These are phyloP conservation scores for Durusdinium trenchii DNA, from an alignment of 73 alveolate genomes.

Conservation along the genomic window DNA sequence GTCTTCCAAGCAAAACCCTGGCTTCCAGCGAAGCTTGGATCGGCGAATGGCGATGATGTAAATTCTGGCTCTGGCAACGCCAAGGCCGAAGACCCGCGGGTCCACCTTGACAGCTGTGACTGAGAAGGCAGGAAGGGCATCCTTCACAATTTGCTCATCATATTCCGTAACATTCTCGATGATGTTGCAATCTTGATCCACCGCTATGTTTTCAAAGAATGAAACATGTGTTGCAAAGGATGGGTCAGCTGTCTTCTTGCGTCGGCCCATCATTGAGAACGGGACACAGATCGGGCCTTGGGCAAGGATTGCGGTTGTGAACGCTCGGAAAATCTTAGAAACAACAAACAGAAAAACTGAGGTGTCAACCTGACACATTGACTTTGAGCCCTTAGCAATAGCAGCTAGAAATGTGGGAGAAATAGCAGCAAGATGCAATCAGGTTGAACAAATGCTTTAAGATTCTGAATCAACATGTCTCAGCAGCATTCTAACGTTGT, in stretches of 20 bases:
- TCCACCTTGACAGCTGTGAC: neutral
- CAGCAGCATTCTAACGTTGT: neutral
- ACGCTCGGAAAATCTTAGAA: neutral
- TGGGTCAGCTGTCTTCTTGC: neutral
- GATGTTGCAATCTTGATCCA: neutral
- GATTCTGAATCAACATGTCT: too few relatives aligned
- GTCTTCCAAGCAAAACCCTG: neutral
- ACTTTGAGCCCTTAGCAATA: neutral
- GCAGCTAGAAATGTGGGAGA: too few relatives aligned
- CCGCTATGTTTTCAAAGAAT: neutral
- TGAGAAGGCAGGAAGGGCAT: neutral
- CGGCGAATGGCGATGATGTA: neutral
- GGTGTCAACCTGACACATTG: neutral
- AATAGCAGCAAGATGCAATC: too few relatives aligned
- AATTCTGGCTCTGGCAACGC: neutral
- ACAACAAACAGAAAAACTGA: neutral
- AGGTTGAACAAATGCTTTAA: too few relatives aligned
- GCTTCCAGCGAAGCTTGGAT: neutral
- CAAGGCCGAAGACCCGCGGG: neutral
- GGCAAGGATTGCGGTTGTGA: neutral
- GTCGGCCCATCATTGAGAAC: neutral
- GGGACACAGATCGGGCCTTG: neutral
- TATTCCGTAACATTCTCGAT: slow-evolving; percentile 8
- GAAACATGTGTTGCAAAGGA: neutral
- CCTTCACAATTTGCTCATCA: neutral